These are phyloP conservation scores for Hypoxylon fuscum DNA, from an alignment of 495 filamentous ascomycete species.

Conservation along the genomic window DNA sequence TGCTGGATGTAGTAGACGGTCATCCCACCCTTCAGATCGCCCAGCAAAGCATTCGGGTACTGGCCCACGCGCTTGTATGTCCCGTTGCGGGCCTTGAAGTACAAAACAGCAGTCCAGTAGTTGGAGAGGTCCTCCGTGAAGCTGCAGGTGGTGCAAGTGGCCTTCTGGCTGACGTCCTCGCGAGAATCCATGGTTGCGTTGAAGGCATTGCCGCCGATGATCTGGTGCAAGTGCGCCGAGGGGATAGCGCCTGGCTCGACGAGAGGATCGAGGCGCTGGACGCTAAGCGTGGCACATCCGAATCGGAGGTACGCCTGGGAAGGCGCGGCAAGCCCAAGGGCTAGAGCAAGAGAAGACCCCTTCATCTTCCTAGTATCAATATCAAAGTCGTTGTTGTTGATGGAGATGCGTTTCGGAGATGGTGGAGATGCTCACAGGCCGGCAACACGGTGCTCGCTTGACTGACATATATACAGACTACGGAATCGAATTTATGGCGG, in stretches of 20 bases:
- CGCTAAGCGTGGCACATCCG: conserved; percentile 46
- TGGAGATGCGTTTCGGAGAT: conserved; percentile 10
- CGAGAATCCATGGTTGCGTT: conserved; percentile 47
- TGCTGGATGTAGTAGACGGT: conserved; percentile 55
- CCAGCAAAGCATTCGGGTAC: conserved; percentile 50
- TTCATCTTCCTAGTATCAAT: conserved; percentile 45
- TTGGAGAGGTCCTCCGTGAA: conserved; percentile 51
- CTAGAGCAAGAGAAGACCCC: conserved; percentile 41
- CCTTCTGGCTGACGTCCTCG: conserved; percentile 25
- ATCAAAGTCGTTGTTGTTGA: conserved; percentile 15
- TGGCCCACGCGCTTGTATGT: conserved; percentile 52
- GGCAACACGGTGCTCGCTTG: conserved; percentile 2
- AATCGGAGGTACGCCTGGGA: conserved; percentile 50
- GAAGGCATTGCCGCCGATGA: conserved; percentile 48
- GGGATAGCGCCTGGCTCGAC: conserved; percentile 43
- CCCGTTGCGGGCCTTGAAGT: conserved; percentile 50
- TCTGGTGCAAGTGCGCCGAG: conserved; percentile 46
- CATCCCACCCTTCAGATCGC: conserved; percentile 51
- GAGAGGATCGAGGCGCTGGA: conserved; percentile 53
- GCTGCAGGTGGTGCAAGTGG: conserved; percentile 48
- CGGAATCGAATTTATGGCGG: background rate
- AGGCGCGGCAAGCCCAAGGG: conserved; percentile 40
- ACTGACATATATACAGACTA: conserved; percentile 32
- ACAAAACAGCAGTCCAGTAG: conserved; percentile 50
- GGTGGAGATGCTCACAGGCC: conserved; percentile 13